A percentile compares a stretch with the other conserved stretches of the same genome.
These are phyloP conservation scores for Luffa acutangula DNA, from an alignment of 306 rosid species.

Conservation along the genomic window DNA sequence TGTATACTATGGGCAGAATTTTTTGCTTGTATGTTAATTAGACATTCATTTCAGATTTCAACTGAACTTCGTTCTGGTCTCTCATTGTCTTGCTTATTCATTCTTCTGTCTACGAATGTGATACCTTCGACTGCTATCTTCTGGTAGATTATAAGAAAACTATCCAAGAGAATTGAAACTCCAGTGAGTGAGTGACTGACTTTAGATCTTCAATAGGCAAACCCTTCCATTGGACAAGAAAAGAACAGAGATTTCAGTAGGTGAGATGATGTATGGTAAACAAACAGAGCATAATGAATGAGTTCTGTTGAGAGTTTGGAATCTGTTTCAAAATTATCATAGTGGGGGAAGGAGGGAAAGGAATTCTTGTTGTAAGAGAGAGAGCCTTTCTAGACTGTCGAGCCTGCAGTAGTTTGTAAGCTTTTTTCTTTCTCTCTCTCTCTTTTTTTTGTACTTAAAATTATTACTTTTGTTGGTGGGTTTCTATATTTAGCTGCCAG, in stretches of 20 bases:
- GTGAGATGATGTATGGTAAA: background rate
- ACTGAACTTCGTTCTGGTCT: background rate
- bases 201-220: background rate
- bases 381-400: constrained; percentile 36
- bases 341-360: background rate
- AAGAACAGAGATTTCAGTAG: background rate
- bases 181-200: background rate
- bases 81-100: background rate
- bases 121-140: background rate
- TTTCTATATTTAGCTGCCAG: background rate
- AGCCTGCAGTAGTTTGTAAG: constrained; percentile 59
- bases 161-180: background rate
- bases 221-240: background rate
- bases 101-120: background rate
- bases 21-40: constrained; percentile 30
- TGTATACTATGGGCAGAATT: constrained; percentile 33
- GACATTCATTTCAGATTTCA: constrained; percentile 9
- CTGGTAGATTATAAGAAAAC: background rate
- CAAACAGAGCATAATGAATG: background rate
- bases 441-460: background rate
- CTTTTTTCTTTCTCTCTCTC: too few relatives aligned
- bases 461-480: background rate
- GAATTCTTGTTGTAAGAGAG: background rate
- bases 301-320: background rate
- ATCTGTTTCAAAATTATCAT: constrained; percentile 25